Percentiles rank a stretch among this genome's conserved stretches.
Conservation (phyloP, 257 asterid species). For the Solanum chaucha region DNA sequence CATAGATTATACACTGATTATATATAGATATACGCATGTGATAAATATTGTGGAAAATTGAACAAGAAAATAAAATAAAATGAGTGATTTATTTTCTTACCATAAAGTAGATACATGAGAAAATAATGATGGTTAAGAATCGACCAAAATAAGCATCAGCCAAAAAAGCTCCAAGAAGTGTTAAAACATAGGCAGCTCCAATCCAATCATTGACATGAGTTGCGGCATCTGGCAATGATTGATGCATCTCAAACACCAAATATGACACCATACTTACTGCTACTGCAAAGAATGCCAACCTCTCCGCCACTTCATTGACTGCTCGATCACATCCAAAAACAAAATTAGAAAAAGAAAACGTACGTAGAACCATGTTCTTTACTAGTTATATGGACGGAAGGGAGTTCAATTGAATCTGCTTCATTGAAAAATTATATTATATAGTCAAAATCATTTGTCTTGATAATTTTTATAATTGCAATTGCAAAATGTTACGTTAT, state of each 20-base stretch:
- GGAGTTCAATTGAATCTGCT: no score
- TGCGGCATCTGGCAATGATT: conserved; percentile 54
- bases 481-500: no score
- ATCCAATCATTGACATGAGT: conserved; percentile 83
- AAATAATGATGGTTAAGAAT: conserved; percentile 56
- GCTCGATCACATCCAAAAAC: neutral
- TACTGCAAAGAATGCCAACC: conserved; percentile 63
- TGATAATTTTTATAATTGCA: no score
- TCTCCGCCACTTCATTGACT: conserved; percentile 83
- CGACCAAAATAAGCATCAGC: conserved; percentile 83
- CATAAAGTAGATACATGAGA: conserved; percentile 49
- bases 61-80: neutral
- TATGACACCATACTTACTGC: conserved; percentile 70
- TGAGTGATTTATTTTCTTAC: conserved; percentile 16
- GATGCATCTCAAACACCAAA: conserved; percentile 56
- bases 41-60: neutral
- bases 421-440: no score
- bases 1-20: neutral
- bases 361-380: no score
- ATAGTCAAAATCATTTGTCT: no score
- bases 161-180: conserved; percentile 65
- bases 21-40: neutral
- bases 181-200: conserved; percentile 76
- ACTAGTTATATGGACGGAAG: no score
- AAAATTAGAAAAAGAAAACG: no score